These are phyloP conservation scores for Trametopsis cervina DNA, from an alignment of 768 basidiomycete species.

Conservation along the genomic window DNA sequence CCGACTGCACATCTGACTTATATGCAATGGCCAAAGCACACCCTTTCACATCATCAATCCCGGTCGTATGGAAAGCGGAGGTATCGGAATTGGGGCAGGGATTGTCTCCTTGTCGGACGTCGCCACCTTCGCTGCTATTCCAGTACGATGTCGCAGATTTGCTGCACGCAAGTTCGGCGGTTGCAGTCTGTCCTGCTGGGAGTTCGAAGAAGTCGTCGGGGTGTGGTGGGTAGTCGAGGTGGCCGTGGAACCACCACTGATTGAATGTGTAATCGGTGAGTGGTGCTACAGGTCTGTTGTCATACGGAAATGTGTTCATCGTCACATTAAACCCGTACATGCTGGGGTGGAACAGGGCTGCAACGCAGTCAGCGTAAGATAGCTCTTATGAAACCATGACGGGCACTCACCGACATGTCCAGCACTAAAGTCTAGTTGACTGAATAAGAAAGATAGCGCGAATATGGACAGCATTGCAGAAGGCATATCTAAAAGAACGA, in stretches of 20 bases:
- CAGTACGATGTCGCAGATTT: conserved; percentile 57
- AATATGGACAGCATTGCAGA: background rate
- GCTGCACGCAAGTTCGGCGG: conserved; percentile 45
- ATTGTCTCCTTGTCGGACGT: conserved; percentile 43
- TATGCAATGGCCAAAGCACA: conserved; percentile 56
- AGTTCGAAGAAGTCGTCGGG: conserved; percentile 47
- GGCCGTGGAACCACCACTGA: conserved; percentile 55
- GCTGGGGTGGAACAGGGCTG: conserved; percentile 49
- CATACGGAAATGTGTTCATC: conserved; percentile 42
- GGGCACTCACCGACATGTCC: background rate
- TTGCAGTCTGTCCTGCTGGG: conserved; percentile 45
- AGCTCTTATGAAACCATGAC: background rate
- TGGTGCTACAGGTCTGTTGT: conserved; percentile 53
- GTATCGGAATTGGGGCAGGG: conserved; percentile 41
- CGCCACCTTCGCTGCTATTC: conserved; percentile 42
- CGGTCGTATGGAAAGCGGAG: conserved; percentile 47
- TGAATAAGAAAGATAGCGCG: background rate
- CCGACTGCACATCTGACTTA: conserved; percentile 41
- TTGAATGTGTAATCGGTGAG: conserved; percentile 31
- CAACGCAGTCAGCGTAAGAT: background rate
- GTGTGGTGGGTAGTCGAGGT: conserved; percentile 48
- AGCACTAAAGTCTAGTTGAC: background rate
- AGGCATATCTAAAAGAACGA: background rate
- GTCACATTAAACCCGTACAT: conserved; percentile 71
- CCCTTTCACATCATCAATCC: conserved; percentile 31